These are phyloP conservation scores for Asterophora parasitica DNA, from an alignment of 768 basidiomycete species.

Conservation along the genomic window DNA sequence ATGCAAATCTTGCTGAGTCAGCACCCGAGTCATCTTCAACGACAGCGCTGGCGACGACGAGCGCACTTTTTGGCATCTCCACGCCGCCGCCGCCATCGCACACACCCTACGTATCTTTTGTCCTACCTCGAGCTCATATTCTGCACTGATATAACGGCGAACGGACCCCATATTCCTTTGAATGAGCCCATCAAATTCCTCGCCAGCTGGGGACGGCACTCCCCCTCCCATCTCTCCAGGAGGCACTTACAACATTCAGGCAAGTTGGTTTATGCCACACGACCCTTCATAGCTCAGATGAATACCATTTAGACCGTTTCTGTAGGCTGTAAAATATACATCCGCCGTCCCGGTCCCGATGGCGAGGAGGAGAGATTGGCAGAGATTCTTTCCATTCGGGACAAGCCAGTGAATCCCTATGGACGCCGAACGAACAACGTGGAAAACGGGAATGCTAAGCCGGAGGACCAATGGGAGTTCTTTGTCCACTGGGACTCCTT, in stretches of 20 bases:
- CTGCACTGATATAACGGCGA: background rate
- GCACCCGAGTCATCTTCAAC: slow-evolving; percentile 13
- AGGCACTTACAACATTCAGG: slow-evolving; percentile 74
- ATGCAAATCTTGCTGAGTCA: slow-evolving; percentile 20
- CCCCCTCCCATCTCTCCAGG: slow-evolving; percentile 70
- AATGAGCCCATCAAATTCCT: slow-evolving; percentile 35
- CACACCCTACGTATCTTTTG: background rate
- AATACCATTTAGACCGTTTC: slow-evolving; percentile 59
- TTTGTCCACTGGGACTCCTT: slow-evolving; percentile 99
- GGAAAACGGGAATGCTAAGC: slow-evolving; percentile 40
- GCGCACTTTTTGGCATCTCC: background rate
- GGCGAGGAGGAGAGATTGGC: slow-evolving; percentile 90
- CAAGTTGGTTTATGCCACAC: slow-evolving; percentile 30
- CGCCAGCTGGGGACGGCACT: slow-evolving; percentile 35
- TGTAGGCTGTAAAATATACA: slow-evolving; percentile 95
- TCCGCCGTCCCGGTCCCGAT: slow-evolving; percentile 71
- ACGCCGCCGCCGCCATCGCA: background rate
- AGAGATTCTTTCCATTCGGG: slow-evolving; percentile 92
- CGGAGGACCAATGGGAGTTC: slow-evolving; percentile 84
- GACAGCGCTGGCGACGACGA: slow-evolving; percentile 2
- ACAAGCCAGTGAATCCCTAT: slow-evolving; percentile 68
- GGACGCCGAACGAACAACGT: slow-evolving; percentile 41
- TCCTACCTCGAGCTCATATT: background rate
- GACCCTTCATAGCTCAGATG: slow-evolving; percentile 26
- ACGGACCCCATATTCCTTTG: background rate